Percentiles rank a stretch among this genome's conserved stretches.
These are phyloP conservation scores for Fusarium xyrophilum DNA, from an alignment of 2,329 filamentous ascomycete genomes.

Conservation along the genomic window DNA sequence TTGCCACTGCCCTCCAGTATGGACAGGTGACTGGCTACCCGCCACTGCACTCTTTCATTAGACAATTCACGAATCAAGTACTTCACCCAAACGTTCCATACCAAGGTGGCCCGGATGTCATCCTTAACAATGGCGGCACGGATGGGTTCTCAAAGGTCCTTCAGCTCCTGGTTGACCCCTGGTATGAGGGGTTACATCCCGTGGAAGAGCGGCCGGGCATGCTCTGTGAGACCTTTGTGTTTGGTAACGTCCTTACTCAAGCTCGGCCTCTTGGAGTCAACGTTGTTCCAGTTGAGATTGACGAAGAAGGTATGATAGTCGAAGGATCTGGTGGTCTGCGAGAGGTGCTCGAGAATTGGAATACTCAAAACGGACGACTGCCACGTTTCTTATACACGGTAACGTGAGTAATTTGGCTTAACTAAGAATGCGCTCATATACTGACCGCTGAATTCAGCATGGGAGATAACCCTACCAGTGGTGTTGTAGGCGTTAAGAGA, in stretches of 20 bases:
- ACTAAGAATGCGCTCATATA: not conserved
- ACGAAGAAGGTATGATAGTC: conserved; percentile 80
- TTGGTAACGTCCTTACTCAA: conserved; percentile 76
- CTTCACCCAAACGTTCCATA: conserved; percentile 86
- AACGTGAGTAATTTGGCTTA: conserved; percentile 64
- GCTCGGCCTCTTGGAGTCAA: conserved; percentile 73
- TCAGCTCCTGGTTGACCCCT: conserved; percentile 77
- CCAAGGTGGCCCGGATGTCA: conserved; percentile 74
- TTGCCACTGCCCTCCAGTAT: conserved; percentile 85
- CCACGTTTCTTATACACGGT: conserved; percentile 91
- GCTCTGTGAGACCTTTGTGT: conserved; percentile 81
- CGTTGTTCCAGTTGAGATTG: conserved; percentile 75
- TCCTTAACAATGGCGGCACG: conserved; percentile 81
- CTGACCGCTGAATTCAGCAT: conserved; percentile 32
- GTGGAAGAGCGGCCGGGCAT: conserved; percentile 75
- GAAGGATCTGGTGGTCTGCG: conserved; percentile 75
- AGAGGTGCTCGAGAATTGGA: conserved; percentile 84
- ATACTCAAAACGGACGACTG: conserved; percentile 72
- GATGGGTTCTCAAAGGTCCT: conserved; percentile 84
- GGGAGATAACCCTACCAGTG: conserved; percentile 87
- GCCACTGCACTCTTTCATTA: conserved; percentile 77
- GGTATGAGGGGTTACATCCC: conserved; percentile 73
- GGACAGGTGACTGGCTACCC: conserved; percentile 83
- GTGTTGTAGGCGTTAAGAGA: conserved; percentile 74
- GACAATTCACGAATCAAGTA: conserved; percentile 76